Percentiles rank a stretch among this genome's conserved stretches.
These are phyloP conservation scores for Arthrobotrys sphaeroides DNA, from an alignment of 2,329 filamentous ascomycete species.

Conservation along the genomic window DNA sequence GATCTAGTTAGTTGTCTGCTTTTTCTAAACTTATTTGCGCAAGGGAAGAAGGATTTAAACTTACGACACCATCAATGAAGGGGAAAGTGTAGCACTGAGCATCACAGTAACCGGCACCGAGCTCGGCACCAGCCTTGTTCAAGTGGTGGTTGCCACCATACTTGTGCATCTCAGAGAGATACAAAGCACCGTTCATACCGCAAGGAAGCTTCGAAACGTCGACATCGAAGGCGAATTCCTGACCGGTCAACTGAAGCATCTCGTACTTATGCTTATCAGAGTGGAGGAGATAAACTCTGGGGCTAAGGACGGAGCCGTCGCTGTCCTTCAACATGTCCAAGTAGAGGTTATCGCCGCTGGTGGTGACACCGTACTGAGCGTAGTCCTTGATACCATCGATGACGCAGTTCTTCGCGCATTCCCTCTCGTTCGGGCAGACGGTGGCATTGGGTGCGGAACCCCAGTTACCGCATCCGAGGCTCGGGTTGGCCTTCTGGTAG, in stretches of 20 bases:
- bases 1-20: neutral
- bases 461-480: constrained; percentile 59
- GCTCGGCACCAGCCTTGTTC: constrained; percentile 61
- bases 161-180: constrained; percentile 61
- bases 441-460: constrained; percentile 62
- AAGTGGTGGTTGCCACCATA: constrained; percentile 58
- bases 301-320: constrained; percentile 59
- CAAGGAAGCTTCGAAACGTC: constrained; percentile 63
- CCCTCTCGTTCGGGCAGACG: constrained; percentile 65
- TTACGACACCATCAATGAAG: constrained; percentile 61
- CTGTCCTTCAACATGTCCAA: constrained; percentile 58
- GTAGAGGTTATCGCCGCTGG: constrained; percentile 60
- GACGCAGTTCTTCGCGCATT: constrained; percentile 68
- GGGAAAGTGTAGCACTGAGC: constrained; percentile 61
- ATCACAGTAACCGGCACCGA: constrained; percentile 62
- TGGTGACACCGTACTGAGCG: constrained; percentile 62
- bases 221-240: constrained; percentile 64
- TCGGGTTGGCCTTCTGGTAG: constrained; percentile 61
- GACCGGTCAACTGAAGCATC: constrained; percentile 63
- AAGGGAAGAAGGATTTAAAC: constrained; percentile 41
- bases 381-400: constrained; percentile 69
- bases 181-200: constrained; percentile 62
- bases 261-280: constrained; percentile 63
- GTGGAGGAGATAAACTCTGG: constrained; percentile 64
- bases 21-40: neutral